Base-by-base conservation (phyloP, 208 protist species). In the Leishmania lainsoni region DNA sequence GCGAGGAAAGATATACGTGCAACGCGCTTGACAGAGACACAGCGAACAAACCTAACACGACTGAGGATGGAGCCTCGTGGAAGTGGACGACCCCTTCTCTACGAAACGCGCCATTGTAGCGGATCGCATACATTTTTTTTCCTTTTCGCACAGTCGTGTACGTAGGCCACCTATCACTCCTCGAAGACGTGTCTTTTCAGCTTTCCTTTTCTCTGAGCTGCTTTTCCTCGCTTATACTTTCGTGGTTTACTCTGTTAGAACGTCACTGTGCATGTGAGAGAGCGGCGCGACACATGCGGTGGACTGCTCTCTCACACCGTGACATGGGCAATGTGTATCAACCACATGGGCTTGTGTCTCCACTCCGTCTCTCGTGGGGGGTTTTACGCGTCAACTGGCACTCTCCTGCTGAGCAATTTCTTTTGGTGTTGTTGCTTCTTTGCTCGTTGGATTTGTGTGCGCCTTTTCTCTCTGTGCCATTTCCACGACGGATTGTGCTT, bases 231-330 rank as follows among this genome's bases (percentile, higher is more conserved):
- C 26, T 22, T 3, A 17, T 75, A 16, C 52, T 42, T 4, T 78
- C 45, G 39, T 56, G 68, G 17, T 66, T 48, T 70, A 39, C 61
- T 73, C 54, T 83, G 42, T 42, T 39, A 54, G 35, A 69, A 35
- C 58, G 8, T 39, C 17, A 51, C 26, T 20, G 69, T 29, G 48
- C 45, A 22, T 16, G 69, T n/a, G 45, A n/a, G 1, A 14, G 39
- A 39, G 29, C 32, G 29, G 9, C 10, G 45, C 69, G 9, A 0
- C 20, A 51, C 20, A 51, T 35, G 69, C 9, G 45, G 20, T 10
- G 69, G 69, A 35, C 1, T 26, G 26, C 48, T 26, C 45, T 73
- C 39, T 51, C 8, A 51, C 45, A 2, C 26, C 12, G 69, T 6
- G 16, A 35, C 9, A 14, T 32, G 26, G 42, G 20, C n/a, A 52